Base-by-base conservation (phyloP, 176 grass and related monocot species). In the Cocos nucifera region DNA sequence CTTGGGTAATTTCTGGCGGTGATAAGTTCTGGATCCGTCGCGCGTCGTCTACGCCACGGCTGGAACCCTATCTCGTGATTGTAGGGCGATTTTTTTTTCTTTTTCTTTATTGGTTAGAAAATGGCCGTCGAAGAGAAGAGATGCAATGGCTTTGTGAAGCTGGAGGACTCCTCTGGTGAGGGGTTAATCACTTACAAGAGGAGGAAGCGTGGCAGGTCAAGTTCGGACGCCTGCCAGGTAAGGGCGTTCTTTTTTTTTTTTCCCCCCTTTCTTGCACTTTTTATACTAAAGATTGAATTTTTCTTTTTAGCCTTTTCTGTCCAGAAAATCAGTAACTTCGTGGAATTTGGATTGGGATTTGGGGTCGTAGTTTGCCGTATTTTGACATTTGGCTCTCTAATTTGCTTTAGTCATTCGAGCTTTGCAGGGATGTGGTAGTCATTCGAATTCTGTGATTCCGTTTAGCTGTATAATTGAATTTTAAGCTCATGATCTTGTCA, bases 141-240 rank as follows among this genome's bases (percentile, higher is more conserved):
- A 67, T 64, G 59, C 23, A 69, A 69, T 69, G 69, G 25, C 48
- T 54, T 73, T 69, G 64, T 77, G 69, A 78, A 81, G 73, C 77
- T 73, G 59, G 58, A 78, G 65, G 65, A 66, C 64, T 78, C 78
- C 14, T 58, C 59, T 12, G 68, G 69, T 59, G 69, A 73, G 19
- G 17, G 35, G 57, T 49, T 77, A 17, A 63, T 58, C 53, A 85
- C 78, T 62, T 86, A 86, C 78, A 86, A 86, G 78, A 77, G 83
- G 56, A 61, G 17, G 58, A 61, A 61, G 27, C 27, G 25, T 17
- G 24, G 25, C 3, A 17, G 30, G 15, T 17, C 17, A 27, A 35
- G 58, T 27, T 9, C 25, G 4, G 58, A 61, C n/a, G 24, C 14
- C 27, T 5, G 24, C 22, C 25, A 27, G 15, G 58, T 39, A n/a